A percentile compares a stretch with the other conserved stretches of the same genome.
These are phyloP conservation scores for Ulmus americana DNA, from an alignment of 331 rosid genomes.

Conservation along the genomic window DNA sequence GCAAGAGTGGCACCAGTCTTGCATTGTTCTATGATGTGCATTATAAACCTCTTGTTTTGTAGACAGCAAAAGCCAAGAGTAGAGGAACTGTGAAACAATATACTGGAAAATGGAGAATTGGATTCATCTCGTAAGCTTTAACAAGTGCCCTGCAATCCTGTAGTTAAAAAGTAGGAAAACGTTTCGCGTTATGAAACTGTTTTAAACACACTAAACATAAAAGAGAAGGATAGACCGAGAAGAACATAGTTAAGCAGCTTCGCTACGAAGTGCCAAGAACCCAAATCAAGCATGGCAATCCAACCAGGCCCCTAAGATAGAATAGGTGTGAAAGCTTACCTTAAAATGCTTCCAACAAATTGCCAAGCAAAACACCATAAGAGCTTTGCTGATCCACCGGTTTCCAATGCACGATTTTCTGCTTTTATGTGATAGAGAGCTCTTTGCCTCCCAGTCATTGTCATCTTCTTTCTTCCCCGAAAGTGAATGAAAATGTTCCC, in stretches of 20 bases:
- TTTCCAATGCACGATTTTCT: slow-evolving; percentile 27
- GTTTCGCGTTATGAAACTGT: background rate
- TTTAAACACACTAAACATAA: background rate
- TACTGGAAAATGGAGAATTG: slow-evolving; percentile 60
- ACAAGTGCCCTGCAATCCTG: slow-evolving; percentile 71
- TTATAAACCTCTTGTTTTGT: slow-evolving; percentile 41
- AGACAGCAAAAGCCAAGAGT: slow-evolving; percentile 50
- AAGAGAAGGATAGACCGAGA: background rate
- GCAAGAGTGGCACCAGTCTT: background rate
- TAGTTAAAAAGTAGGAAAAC: slow-evolving; percentile 19
- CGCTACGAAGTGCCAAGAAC: background rate
- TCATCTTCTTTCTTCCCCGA: slow-evolving; percentile 83
- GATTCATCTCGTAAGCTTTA: slow-evolving; percentile 91
- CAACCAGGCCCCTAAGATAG: background rate
- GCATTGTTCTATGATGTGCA: slow-evolving; percentile 16
- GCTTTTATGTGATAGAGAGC: slow-evolving; percentile 23
- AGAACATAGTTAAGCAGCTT: background rate
- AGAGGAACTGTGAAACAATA: slow-evolving; percentile 59
- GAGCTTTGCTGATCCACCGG: slow-evolving; percentile 53
- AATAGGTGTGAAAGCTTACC: slow-evolving; percentile 46
- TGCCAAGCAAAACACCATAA: slow-evolving; percentile 52
- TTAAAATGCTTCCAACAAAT: slow-evolving; percentile 71
- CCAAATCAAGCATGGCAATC: background rate
- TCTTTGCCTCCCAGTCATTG: slow-evolving; percentile 23
- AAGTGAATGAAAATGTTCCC: slow-evolving; percentile 39